Evolutionary conservation across 768 basidiomycete genomes (phyloP).

Genomic region (Cantharellus anzutake): DNA sequence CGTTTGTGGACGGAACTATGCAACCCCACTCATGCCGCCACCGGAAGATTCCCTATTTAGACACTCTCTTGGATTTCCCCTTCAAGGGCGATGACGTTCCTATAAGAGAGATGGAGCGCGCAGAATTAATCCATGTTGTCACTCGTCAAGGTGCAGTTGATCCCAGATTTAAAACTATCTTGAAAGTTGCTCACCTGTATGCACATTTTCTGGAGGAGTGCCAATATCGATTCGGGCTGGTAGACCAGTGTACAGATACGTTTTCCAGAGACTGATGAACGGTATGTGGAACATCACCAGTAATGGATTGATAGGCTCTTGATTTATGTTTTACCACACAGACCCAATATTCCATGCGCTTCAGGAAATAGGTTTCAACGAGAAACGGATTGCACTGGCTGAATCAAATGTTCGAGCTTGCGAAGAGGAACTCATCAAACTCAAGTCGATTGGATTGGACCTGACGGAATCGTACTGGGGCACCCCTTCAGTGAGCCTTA

Average conservation of each 20-base stretch:
- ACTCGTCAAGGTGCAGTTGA: conserved; percentile 41
- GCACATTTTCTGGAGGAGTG: conserved; percentile 31
- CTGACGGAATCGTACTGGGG: conserved; percentile 25
- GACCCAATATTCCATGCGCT: conserved; percentile 63
- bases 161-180: not conserved
- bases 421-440: conserved; percentile 53
- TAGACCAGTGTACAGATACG: conserved; percentile 73
- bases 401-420: conserved; percentile 49
- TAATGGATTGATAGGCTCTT: not conserved
- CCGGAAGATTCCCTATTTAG: conserved; percentile 57
- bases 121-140: conserved; percentile 50
- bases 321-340: conserved; percentile 12
- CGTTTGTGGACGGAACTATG: not conserved
- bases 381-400: conserved; percentile 33
- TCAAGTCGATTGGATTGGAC: conserved; percentile 43
- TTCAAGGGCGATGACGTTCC: conserved; percentile 24
- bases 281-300: conserved; percentile 27
- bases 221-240: conserved; percentile 75
- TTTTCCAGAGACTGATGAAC: conserved; percentile 62
- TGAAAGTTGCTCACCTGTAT: not conserved
- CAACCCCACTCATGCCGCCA: not conserved
- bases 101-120: conserved; percentile 25
- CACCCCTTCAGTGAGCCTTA: conserved; percentile 27
- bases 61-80: conserved; percentile 56
- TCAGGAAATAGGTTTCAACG: conserved; percentile 67